Conservation (phyloP, 805 yeast species). For the Saturnispora zaruensis region DNA sequence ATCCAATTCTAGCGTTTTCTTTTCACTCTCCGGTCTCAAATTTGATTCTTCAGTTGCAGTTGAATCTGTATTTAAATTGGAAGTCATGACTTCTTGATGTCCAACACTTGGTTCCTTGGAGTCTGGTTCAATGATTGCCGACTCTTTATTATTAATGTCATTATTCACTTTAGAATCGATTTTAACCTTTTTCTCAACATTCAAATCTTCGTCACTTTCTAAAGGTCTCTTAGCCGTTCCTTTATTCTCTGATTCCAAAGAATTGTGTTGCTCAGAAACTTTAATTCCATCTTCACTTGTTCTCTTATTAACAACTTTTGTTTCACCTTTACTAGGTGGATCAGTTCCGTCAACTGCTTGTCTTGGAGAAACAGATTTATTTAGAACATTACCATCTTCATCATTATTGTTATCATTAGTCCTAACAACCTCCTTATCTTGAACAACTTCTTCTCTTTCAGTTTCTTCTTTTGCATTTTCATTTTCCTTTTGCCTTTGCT, state of each 20-base stretch:
- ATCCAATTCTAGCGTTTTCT: slow-evolving; percentile 21
- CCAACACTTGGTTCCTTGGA: neutral
- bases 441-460: neutral
- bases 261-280: neutral
- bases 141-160: neutral
- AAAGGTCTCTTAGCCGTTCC: neutral
- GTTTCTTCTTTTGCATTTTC: neutral
- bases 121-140: neutral
- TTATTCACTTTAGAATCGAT: neutral
- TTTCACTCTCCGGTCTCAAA: neutral
- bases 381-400: neutral
- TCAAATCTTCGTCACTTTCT: neutral
- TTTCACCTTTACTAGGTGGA: neutral
- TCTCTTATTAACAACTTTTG: neutral
- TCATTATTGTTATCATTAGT: neutral
- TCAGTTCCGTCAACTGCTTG: neutral
- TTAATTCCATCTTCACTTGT: neutral
- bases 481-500: neutral
- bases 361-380: neutral
- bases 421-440: neutral
- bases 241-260: too few species aligned
- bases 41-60: slow-evolving; percentile 4
- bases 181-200: slow-evolving; percentile 5
- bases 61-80: neutral
- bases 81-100: neutral